Base-by-base conservation (phyloP, 768 basidiomycete genomes). In the Naematelia encephala region DNA sequence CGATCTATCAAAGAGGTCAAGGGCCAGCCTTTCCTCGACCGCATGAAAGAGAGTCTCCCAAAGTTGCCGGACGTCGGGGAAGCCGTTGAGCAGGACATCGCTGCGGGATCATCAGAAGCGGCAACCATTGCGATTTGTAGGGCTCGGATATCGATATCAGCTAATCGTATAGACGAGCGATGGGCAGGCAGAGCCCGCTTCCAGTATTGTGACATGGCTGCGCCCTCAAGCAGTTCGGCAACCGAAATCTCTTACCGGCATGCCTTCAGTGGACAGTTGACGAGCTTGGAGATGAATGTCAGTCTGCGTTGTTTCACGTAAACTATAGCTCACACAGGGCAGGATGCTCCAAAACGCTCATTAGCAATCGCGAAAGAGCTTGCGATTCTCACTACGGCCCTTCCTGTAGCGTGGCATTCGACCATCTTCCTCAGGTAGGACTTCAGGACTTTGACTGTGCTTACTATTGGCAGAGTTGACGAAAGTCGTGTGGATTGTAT, bases 301-400 rank as follows among this genome's bases (percentile, higher is more conserved):
- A 55, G 66, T 23, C 42, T 12, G 50, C 13, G 16, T n/a, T n/a
- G 11, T 10, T 23, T 10, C 13, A 51, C 12, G 16, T 11, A 34
- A 51, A 16, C 34, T 39, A 16, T 10, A 34, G 26, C 10, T 19
- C n/a, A 54, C 34, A 49, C 43, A 1, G 28, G 11, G 21, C 51
- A 70, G 21, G 88, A 90, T 69, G 89, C 92, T 54, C 91, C 91
- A 4, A 93, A 90, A 78, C 82, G 93, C 45, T 91, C 89, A 1
- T 80, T 96, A 58, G 92, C 92, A 10, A 96, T 97, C 61, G 93
- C 93, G 2, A 97, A 96, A 79, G 91, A 94, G 90, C 85, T 96
- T 60, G 91, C 93, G 1, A 90, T 93, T 39, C 82, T 97, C 53
- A 91, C 91, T 1, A 92, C 91, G 11, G 93, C 91, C 72, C 80